These are phyloP conservation scores for Thielaviopsis musarum DNA, from an alignment of 2,329 filamentous ascomycete genomes.

Conservation along the genomic window DNA sequence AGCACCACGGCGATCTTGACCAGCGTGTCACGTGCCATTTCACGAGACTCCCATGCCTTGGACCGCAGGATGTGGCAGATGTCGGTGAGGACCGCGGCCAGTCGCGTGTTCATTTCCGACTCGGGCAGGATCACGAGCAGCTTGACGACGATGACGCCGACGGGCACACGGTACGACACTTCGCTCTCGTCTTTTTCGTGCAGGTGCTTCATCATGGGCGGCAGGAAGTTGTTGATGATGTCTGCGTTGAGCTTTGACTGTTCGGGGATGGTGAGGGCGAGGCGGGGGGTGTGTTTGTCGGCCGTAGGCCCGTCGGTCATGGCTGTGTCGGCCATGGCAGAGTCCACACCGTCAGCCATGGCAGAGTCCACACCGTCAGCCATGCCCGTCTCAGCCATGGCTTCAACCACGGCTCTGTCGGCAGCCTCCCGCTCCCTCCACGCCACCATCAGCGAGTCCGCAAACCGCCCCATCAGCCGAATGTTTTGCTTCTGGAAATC, in stretches of 20 bases:
- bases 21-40: constrained; percentile 78
- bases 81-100: constrained; percentile 76
- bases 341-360: constrained; percentile 17
- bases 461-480: constrained; percentile 61
- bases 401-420: constrained; percentile 24
- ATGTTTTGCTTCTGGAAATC: constrained; percentile 77
- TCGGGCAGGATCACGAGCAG: constrained; percentile 65
- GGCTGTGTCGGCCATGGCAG: constrained; percentile 27
- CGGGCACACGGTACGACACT: constrained; percentile 80
- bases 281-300: constrained; percentile 17
- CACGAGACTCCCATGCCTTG: constrained; percentile 71
- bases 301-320: constrained; percentile 21
- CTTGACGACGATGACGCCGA: constrained; percentile 78
- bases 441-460: constrained; percentile 48
- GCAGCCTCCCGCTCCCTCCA: constrained; percentile 5
- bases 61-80: constrained; percentile 86
- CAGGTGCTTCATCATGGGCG: constrained; percentile 65
- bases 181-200: constrained; percentile 91
- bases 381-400: constrained; percentile 24
- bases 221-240: constrained; percentile 57
- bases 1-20: constrained; percentile 67
- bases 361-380: too few relatives aligned
- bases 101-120: constrained; percentile 51
- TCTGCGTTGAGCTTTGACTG: constrained; percentile 53
- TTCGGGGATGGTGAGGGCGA: constrained; percentile 50